These are phyloP conservation scores for Hericium coralloides DNA, from an alignment of 768 basidiomycete species.

Conservation along the genomic window DNA sequence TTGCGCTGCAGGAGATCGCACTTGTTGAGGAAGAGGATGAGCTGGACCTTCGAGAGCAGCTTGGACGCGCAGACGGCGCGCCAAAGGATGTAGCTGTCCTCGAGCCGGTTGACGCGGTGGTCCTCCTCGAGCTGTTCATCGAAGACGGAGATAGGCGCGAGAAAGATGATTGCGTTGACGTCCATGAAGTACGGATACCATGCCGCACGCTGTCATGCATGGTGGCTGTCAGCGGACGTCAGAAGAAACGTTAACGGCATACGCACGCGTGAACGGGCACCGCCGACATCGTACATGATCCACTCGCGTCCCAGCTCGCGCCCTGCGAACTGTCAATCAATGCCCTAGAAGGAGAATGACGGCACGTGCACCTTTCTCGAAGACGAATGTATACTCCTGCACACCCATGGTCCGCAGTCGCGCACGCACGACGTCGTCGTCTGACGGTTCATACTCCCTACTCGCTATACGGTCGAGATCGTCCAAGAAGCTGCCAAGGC, in stretches of 20 bases:
- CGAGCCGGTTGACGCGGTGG: slow-evolving; percentile 53
- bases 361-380: slow-evolving; percentile 39
- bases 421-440: slow-evolving; percentile 70
- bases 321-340: neutral
- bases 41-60: slow-evolving; percentile 49
- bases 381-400: slow-evolving; percentile 57
- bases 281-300: slow-evolving; percentile 65
- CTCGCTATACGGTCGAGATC: slow-evolving; percentile 55
- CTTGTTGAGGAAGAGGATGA: slow-evolving; percentile 77
- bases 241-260: slow-evolving; percentile 8
- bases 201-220: slow-evolving; percentile 36
- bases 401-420: slow-evolving; percentile 66
- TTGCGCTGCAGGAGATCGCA: slow-evolving; percentile 70
- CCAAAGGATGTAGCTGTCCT: slow-evolving; percentile 68
- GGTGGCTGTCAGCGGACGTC: neutral
- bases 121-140: slow-evolving; percentile 70
- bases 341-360: neutral
- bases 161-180: slow-evolving; percentile 73
- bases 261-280: slow-evolving; percentile 41
- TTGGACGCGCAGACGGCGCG: slow-evolving; percentile 58
- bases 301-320: slow-evolving; percentile 38
- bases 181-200: slow-evolving; percentile 80
- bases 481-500: slow-evolving; percentile 56
- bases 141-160: slow-evolving; percentile 63
- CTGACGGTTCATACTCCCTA: slow-evolving; percentile 49